These are phyloP conservation scores for Bonia amplexicaulis DNA, from an alignment of 176 grass and related monocot species.

Conservation along the genomic window DNA sequence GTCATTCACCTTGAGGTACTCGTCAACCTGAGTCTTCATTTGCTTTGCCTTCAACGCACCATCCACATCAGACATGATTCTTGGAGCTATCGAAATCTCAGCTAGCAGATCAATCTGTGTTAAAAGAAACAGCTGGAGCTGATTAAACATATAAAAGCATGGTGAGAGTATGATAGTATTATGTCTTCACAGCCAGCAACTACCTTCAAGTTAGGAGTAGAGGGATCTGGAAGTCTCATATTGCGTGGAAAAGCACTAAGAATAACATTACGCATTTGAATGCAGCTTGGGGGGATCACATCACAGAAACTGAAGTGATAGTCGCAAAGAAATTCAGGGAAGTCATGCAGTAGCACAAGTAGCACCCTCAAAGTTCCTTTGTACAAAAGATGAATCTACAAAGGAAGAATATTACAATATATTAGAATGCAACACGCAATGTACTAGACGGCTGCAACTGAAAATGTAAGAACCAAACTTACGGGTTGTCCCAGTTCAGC, in stretches of 20 bases:
- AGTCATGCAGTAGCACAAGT: conserved; percentile 93
- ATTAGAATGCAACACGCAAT: conserved; percentile 10
- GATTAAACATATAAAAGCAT: background rate
- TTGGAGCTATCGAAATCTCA: conserved; percentile 74
- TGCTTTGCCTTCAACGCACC: conserved; percentile 79
- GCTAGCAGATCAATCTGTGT: conserved; percentile 91
- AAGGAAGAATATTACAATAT: conserved; percentile 3
- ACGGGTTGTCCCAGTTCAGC: conserved; percentile 77
- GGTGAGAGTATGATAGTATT: background rate
- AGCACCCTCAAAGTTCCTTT: conserved; percentile 88
- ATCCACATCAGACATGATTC: conserved; percentile 91
- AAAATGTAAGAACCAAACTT: conserved; percentile 35
- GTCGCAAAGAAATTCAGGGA: conserved; percentile 96
- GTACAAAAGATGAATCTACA: conserved; percentile 81
- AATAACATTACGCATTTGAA: conserved; percentile 99
- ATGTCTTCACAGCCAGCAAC: background rate
- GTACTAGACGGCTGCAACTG: background rate
- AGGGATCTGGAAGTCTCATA: conserved; percentile 98
- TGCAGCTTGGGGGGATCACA: conserved; percentile 89
- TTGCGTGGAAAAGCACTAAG: conserved; percentile 94
- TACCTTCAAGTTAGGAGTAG: conserved; percentile 96
- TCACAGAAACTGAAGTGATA: conserved; percentile 99
- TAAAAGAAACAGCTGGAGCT: conserved; percentile 18
- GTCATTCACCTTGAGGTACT: conserved; percentile 82
- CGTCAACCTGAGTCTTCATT: conserved; percentile 82